Evolutionary conservation across 208 protist genomes (phyloP).

Genomic region (Leishmania guyanensis): DNA sequence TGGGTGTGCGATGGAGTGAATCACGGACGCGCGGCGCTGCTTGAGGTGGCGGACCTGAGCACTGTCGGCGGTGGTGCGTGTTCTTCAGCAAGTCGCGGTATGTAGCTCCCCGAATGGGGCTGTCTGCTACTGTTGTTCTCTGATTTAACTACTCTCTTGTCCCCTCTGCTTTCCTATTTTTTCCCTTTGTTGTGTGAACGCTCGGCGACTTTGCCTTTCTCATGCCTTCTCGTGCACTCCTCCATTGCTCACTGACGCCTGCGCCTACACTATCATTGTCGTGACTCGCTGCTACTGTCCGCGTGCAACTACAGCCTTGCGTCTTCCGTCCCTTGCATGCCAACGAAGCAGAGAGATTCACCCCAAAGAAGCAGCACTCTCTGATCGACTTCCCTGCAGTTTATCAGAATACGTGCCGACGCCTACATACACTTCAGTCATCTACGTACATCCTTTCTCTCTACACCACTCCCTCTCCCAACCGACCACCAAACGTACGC

Average conservation of each 20-base stretch:
- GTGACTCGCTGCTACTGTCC: background rate
- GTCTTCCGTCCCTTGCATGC: background rate
- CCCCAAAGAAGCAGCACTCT: background rate
- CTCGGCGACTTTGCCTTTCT: background rate
- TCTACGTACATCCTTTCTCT: background rate
- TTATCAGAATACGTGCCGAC: background rate
- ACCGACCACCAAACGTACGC: background rate
- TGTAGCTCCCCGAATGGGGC: background rate
- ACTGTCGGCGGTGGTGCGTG: too few relatives aligned
- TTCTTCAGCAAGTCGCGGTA: background rate
- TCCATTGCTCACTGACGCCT: background rate
- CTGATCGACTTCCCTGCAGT: background rate
- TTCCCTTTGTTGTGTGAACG: background rate
- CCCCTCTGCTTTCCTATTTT: background rate
- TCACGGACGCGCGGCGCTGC: background rate
- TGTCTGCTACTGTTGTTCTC: background rate
- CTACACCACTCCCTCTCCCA: background rate
- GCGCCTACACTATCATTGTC: background rate
- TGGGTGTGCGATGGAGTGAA: background rate
- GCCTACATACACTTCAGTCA: conserved; percentile 3
- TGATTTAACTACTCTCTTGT: background rate
- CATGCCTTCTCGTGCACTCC: background rate
- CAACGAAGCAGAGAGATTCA: background rate
- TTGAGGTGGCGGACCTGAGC: background rate
- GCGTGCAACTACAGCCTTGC: background rate